Conservation (phyloP, 345 rosid species). For the Lepidium sativum region DNA sequence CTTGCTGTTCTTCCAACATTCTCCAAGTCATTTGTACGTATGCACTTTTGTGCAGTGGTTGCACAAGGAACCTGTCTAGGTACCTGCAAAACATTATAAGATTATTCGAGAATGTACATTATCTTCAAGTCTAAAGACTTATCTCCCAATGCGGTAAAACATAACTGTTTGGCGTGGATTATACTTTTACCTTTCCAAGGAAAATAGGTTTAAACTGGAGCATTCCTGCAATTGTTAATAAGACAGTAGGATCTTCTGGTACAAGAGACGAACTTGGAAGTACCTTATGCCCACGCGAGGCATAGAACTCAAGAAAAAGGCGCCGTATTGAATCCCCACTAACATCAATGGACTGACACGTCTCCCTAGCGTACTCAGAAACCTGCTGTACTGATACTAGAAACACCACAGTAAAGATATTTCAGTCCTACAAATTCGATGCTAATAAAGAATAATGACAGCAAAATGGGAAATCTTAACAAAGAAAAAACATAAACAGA, state of each 20-base stretch:
- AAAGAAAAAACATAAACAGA: background rate
- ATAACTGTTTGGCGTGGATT: background rate
- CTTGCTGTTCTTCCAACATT: slow-evolving; percentile 88
- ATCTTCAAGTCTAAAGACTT: background rate
- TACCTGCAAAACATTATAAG: slow-evolving; percentile 31
- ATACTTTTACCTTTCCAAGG: slow-evolving; percentile 66
- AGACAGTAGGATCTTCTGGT: slow-evolving; percentile 92
- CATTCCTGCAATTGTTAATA: slow-evolving; percentile 96
- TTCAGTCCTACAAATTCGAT: slow-evolving; percentile 2
- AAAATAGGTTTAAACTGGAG: slow-evolving; percentile 94
- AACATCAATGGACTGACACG: slow-evolving; percentile 30
- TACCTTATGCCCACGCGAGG: slow-evolving; percentile 82
- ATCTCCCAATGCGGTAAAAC: background rate
- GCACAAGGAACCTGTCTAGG: slow-evolving; percentile 82
- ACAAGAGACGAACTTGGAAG: slow-evolving; percentile 92
- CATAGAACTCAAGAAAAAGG: slow-evolving; percentile 76
- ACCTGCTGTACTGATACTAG: slow-evolving; percentile 62
- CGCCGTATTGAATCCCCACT: slow-evolving; percentile 82
- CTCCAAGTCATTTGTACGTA: slow-evolving; percentile 90
- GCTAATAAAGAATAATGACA: slow-evolving; percentile 7
- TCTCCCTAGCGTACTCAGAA: slow-evolving; percentile 44
- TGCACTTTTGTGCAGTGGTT: slow-evolving; percentile 82
- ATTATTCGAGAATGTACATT: background rate
- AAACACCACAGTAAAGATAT: slow-evolving; percentile 26
- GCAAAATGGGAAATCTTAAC: background rate